Evolutionary conservation across 148 eudicot genomes (phyloP), one percentile per base, ranked within the genome.

Genomic region (Vaccinium myrtillus): DNA sequence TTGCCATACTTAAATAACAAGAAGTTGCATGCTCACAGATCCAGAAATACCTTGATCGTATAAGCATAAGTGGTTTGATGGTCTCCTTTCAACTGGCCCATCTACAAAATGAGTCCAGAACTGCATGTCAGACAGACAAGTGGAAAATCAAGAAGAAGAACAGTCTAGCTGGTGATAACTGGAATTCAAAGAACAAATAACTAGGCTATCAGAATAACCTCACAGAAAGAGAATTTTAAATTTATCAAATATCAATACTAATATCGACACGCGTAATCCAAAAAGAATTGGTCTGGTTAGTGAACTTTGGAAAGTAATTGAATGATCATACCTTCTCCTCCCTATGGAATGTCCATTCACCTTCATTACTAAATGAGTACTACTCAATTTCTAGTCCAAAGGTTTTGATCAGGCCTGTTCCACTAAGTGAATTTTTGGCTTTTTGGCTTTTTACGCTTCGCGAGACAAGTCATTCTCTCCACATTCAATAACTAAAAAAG

Each of bases 61-160:
- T 89, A 95, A 53, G 92, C 93, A 61, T 92, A 85, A 84, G 88
- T 89, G 79, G 87, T 59, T 77, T 89, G 90, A 75, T 86, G 21
- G 80, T 92, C 94, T 79, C 87, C 88, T 81, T 90, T 92, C 85
- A 91, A 85, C 87, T 84, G 91, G 81, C 86, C 88, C 85, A 91
- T 92, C 98, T 95, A 91, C 94, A 93, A 92, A 95, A 91, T 88
- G 92, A 91, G 87, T 73, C 88, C 88, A 92, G 86, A 89, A 90
- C 90, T 91, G 90, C 90, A 92, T 61, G 97, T 94, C 93, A 92
- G 86, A 85, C 93, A 92, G 86, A 85, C 85, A 87, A 86, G 88
- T 87, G 88, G 55, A 80, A 85, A 89, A 90, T 87, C 86, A 91
- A 43, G 87, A 86, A 74, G 18, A 13, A 11, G 9, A 70, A 70